Evolutionary conservation across 2,329 filamentous ascomycete genomes (phyloP).

Genomic region (Chaetomium strumarium): DNA sequence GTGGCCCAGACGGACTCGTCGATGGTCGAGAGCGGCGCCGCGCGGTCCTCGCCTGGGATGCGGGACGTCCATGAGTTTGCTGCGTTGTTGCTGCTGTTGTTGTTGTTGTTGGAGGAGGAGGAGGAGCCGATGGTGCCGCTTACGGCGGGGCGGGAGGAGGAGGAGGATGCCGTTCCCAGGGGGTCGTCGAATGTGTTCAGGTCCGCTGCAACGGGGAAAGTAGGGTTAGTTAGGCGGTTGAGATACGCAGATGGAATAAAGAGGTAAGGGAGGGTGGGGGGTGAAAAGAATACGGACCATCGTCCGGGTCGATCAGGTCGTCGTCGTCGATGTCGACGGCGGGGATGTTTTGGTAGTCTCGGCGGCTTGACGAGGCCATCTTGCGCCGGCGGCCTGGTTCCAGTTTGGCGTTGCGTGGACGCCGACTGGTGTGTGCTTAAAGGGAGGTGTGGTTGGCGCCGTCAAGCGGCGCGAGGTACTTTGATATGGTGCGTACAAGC

Average conservation of each 20-base stretch:
- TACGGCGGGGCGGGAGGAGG: constrained; percentile 43
- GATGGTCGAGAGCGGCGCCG: constrained; percentile 85
- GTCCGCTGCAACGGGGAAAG: constrained; percentile 51
- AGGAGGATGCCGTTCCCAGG: constrained; percentile 63
- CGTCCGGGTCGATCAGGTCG: constrained; percentile 73
- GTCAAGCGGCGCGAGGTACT: background rate
- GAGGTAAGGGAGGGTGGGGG: constrained; percentile 1
- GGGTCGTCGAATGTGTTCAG: constrained; percentile 93
- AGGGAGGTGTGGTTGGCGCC: background rate
- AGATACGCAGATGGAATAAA: background rate
- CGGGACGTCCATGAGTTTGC: constrained; percentile 54
- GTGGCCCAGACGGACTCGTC: constrained; percentile 98
- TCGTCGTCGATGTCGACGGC: constrained; percentile 43
- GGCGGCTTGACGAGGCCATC: constrained; percentile 44
- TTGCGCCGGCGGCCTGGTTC: constrained; percentile 6
- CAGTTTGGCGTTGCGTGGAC: background rate
- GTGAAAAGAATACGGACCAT: constrained; percentile 48
- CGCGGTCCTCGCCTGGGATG: constrained; percentile 88
- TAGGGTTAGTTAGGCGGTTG: constrained; percentile 3
- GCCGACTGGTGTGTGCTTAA: background rate
- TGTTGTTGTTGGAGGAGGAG: background rate
- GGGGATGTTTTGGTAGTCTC: constrained; percentile 50
- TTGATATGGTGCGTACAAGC: background rate
- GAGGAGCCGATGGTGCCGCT: constrained; percentile 33
- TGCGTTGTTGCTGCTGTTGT: background rate